A percentile compares a stretch with the other conserved stretches of the same genome.
These are phyloP conservation scores for Claviceps digitariae DNA, from an alignment of 2,329 filamentous ascomycete species.

Conservation along the genomic window DNA sequence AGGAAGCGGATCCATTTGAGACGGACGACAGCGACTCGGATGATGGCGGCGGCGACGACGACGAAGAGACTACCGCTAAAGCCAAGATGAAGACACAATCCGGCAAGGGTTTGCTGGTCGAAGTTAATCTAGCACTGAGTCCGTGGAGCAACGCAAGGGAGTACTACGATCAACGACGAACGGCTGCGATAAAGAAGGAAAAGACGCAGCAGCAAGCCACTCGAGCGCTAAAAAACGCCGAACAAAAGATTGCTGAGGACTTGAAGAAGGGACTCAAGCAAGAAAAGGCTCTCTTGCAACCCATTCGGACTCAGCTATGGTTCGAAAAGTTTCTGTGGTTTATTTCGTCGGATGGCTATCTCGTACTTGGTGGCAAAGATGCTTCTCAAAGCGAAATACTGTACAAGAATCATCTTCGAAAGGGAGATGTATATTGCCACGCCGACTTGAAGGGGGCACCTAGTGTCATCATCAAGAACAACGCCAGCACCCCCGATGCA, in stretches of 20 bases:
- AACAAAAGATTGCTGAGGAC: slow-evolving; percentile 76
- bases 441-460: slow-evolving; percentile 77
- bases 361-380: slow-evolving; percentile 82
- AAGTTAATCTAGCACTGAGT: slow-evolving; percentile 70
- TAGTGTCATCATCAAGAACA: slow-evolving; percentile 84
- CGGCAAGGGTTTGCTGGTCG: slow-evolving; percentile 53
- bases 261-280: slow-evolving; percentile 80
- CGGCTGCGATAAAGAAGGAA: slow-evolving; percentile 72
- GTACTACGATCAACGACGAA: slow-evolving; percentile 83
- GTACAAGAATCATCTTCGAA: slow-evolving; percentile 75
- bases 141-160: slow-evolving; percentile 83
- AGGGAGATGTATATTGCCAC: slow-evolving; percentile 84
- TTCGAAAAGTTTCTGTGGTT: slow-evolving; percentile 98
- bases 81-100: slow-evolving; percentile 26
- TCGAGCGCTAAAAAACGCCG: slow-evolving; percentile 75
- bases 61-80: slow-evolving; percentile 12
- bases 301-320: slow-evolving; percentile 75
- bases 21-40: slow-evolving; percentile 49
- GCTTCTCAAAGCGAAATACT: slow-evolving; percentile 80
- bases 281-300: slow-evolving; percentile 76
- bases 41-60: slow-evolving; percentile 15
- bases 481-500: slow-evolving; percentile 58
- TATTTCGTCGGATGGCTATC: slow-evolving; percentile 86
- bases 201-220: slow-evolving; percentile 73
- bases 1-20: slow-evolving; percentile 45